Percentiles rank a stretch among this genome's conserved stretches.
Conservation (phyloP, 1,139 yeast species). For the Taphrina communis region DNA sequence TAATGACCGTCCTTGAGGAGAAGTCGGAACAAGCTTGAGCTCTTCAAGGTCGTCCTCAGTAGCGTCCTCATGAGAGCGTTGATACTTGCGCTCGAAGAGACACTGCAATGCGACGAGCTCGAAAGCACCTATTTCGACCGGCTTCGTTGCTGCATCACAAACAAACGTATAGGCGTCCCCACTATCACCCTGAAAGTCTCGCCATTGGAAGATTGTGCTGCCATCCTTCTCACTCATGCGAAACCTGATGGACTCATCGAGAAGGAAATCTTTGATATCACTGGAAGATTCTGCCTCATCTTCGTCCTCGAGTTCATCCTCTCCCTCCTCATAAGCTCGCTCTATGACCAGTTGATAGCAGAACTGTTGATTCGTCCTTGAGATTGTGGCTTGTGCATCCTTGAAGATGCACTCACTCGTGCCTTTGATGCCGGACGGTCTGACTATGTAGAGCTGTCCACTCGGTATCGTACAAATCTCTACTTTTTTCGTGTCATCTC, state of each 20-base stretch:
- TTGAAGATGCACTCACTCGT: constrained; percentile 76
- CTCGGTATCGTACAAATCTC: constrained; percentile 76
- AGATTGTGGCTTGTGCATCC: constrained; percentile 45
- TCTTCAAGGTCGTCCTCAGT: constrained; percentile 61
- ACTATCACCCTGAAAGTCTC: constrained; percentile 65
- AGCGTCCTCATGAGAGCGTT: constrained; percentile 60
- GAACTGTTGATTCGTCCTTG: constrained; percentile 69
- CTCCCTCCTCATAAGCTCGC: constrained; percentile 72
- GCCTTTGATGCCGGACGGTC: constrained; percentile 85
- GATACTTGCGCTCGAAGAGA: constrained; percentile 77
- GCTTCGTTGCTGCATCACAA: constrained; percentile 66
- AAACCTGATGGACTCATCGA: constrained; percentile 66
- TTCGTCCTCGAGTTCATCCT: constrained; percentile 59
- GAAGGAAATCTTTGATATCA: constrained; percentile 72
- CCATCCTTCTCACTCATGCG: constrained; percentile 56
- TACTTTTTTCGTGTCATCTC: constrained; percentile 58
- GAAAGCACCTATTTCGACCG: constrained; percentile 67
- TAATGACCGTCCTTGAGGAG: constrained; percentile 23
- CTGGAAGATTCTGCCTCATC: constrained; percentile 61
- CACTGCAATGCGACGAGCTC: constrained; percentile 69
- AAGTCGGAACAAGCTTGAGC: constrained; percentile 51
- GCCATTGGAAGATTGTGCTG: constrained; percentile 71
- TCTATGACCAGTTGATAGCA: constrained; percentile 75
- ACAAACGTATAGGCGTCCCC: constrained; percentile 86
- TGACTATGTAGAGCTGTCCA: constrained; percentile 75